Percentiles rank a stretch among this genome's conserved stretches.
Conservation (phyloP, 1,284 basidiomycete genomes). For the Cutaneotrichosporon mucoides region DNA sequence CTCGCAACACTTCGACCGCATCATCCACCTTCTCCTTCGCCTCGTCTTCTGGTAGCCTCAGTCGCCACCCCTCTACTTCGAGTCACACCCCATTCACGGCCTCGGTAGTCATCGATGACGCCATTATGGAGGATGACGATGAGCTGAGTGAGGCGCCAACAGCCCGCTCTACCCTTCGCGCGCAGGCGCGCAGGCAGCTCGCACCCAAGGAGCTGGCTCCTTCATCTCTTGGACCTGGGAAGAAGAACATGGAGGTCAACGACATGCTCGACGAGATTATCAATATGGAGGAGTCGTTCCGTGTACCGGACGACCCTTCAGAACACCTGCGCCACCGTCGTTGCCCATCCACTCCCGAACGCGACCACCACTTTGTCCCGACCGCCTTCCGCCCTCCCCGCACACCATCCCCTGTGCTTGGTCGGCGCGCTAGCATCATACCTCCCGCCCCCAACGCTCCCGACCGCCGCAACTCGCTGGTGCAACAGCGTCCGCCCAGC, state of each 20-base stretch:
- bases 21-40: slow-evolving; percentile 30
- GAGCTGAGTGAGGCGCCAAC: slow-evolving; percentile 16
- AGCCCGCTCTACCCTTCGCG: slow-evolving; percentile 12
- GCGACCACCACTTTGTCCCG: slow-evolving; percentile 26
- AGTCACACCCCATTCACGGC: slow-evolving; percentile 27
- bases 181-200: slow-evolving; percentile 2
- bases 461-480: slow-evolving; percentile 12
- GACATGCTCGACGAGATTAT: slow-evolving; percentile 51
- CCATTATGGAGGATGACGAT: slow-evolving; percentile 43
- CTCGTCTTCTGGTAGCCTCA: slow-evolving; percentile 24
- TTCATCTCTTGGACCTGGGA: slow-evolving; percentile 27
- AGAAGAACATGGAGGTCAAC: slow-evolving; percentile 28
- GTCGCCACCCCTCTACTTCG: slow-evolving; percentile 31
- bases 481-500: slow-evolving; percentile 23
- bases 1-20: slow-evolving; percentile 34
- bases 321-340: neutral
- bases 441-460: slow-evolving; percentile 12
- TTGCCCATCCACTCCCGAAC: slow-evolving; percentile 6
- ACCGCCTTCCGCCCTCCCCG: slow-evolving; percentile 34
- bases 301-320: slow-evolving; percentile 30
- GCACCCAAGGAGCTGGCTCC: neutral
- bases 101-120: slow-evolving; percentile 30
- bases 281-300: slow-evolving; percentile 47
- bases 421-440: slow-evolving; percentile 14
- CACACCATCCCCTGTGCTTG: slow-evolving; percentile 32